Conservation (phyloP, 2,329 filamentous ascomycete species). For the Colletotrichum falcatum region DNA sequence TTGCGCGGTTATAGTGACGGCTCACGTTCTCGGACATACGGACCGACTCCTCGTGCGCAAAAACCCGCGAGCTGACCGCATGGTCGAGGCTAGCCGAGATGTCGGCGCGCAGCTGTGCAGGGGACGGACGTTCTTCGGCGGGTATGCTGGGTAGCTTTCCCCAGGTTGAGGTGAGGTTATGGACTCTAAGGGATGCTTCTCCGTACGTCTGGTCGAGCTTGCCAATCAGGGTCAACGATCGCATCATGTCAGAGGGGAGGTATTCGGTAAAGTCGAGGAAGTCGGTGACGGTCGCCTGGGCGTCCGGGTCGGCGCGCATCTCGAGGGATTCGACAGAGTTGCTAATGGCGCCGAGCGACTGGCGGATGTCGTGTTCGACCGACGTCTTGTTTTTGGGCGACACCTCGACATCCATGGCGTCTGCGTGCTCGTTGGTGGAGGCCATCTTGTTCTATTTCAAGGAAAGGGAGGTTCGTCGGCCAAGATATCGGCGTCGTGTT, state of each 20-base stretch:
- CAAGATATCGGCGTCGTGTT: background rate
- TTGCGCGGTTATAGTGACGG: slow-evolving; percentile 71
- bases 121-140: slow-evolving; percentile 59
- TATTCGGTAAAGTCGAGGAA: slow-evolving; percentile 79
- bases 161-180: slow-evolving; percentile 69
- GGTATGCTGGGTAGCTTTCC: slow-evolving; percentile 64
- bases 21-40: slow-evolving; percentile 74
- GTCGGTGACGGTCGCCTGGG: slow-evolving; percentile 76
- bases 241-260: slow-evolving; percentile 73
- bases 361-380: slow-evolving; percentile 46
- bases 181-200: slow-evolving; percentile 65
- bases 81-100: slow-evolving; percentile 70
- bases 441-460: slow-evolving; percentile 42
- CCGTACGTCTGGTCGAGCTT: slow-evolving; percentile 71
- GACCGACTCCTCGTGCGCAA: slow-evolving; percentile 70
- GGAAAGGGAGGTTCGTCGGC: background rate
- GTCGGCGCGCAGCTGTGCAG: slow-evolving; percentile 66
- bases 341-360: slow-evolving; percentile 49
- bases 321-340: slow-evolving; percentile 59
- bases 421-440: slow-evolving; percentile 40
- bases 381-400: slow-evolving; percentile 52
- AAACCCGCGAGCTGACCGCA: slow-evolving; percentile 67
- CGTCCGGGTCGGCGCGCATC: slow-evolving; percentile 72
- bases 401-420: slow-evolving; percentile 48
- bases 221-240: slow-evolving; percentile 74